Conservation (phyloP, 192 early-diverging fungal species). For the Gryganskiella cystojenkinii region DNA sequence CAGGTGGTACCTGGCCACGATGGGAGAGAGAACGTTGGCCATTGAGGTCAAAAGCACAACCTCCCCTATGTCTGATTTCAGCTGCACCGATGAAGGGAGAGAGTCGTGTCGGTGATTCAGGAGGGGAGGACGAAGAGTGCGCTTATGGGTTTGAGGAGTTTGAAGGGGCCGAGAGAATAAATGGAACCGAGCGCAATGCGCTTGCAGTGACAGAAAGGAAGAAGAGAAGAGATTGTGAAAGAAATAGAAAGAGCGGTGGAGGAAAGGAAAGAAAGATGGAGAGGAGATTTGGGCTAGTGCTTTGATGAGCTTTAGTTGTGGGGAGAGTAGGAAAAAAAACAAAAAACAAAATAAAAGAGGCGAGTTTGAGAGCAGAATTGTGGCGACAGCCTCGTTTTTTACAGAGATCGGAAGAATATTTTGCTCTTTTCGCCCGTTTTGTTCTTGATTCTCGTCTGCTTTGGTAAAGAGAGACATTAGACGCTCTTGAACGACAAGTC, state of each 20-base stretch:
- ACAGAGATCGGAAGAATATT: too few relatives aligned
- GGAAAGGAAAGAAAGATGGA: neutral
- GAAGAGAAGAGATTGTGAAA: neutral
- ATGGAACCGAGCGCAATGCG: too few relatives aligned
- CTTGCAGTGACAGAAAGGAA: neutral
- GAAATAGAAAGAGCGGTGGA: neutral
- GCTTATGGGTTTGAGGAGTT: neutral
- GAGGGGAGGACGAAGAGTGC: neutral
- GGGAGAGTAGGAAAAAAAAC: neutral
- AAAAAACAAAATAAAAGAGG: slow-evolving; percentile 3
- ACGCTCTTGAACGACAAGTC: too few relatives aligned
- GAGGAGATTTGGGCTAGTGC: neutral
- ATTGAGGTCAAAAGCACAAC: neutral
- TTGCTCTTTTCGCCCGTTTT: too few relatives aligned
- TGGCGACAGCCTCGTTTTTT: too few relatives aligned
- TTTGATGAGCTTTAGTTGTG: neutral
- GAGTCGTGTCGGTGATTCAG: neutral
- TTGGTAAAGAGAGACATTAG: too few relatives aligned
- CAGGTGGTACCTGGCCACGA: slow-evolving; percentile 39
- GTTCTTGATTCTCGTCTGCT: too few relatives aligned
- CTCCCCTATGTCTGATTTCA: neutral
- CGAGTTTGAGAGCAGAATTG: neutral
- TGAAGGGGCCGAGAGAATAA: neutral
- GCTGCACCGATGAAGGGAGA: neutral
- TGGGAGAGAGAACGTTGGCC: slow-evolving; percentile 39